Evolutionary conservation across 768 basidiomycete genomes (phyloP).

Genomic region (Calvatia gigantea): DNA sequence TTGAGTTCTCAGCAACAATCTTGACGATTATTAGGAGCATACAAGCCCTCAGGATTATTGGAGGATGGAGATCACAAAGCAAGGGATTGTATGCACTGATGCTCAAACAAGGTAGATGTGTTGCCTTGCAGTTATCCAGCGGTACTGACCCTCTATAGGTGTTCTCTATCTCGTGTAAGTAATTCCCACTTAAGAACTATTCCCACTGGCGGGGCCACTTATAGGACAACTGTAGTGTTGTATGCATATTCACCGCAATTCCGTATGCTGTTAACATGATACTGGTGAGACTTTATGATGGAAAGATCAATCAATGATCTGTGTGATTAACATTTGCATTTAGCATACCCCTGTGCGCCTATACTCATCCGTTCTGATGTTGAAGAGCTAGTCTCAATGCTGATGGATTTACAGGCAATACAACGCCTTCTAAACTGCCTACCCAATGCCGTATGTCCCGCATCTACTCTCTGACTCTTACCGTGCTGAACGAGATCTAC

Average conservation of each 20-base stretch:
- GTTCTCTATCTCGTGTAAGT: background rate
- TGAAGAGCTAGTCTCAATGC: background rate
- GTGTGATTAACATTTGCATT: background rate
- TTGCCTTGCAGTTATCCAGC: background rate
- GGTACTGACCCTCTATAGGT: background rate
- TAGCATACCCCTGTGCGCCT: background rate
- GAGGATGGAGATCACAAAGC: background rate
- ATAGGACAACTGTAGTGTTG: background rate
- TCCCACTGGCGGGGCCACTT: too few species aligned
- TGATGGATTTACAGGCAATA: background rate
- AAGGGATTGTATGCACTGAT: constrained; percentile 1
- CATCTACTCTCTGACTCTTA: background rate
- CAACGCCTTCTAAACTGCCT: constrained; percentile 6
- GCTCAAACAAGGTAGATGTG: background rate
- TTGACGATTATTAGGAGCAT: background rate
- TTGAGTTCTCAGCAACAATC: background rate
- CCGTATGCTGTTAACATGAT: background rate
- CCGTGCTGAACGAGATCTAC: background rate
- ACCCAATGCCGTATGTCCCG: constrained; percentile 1
- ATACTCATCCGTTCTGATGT: background rate
- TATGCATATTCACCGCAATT: background rate
- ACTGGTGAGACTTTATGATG: background rate
- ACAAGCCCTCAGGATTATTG: background rate
- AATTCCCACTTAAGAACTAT: too few species aligned
- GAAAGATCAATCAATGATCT: too few species aligned